Base-by-base conservation (phyloP, 202 grass and related monocot genomes). In the Setaria italica region DNA sequence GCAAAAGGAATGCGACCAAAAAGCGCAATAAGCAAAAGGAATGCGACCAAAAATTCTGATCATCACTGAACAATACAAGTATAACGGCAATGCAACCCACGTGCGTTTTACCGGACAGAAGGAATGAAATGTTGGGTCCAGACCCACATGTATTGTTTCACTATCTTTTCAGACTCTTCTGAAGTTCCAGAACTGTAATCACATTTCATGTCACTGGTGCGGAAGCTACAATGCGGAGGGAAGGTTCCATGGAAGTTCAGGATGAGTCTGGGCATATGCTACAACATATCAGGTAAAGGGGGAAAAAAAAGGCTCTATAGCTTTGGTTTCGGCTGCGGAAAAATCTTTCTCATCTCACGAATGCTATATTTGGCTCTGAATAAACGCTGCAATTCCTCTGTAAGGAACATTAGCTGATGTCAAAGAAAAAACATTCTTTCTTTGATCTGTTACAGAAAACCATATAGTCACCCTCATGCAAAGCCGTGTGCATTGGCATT, bases 401-500 rank as follows among this genome's bases (percentile, higher is more conserved):
- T 14, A 47, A 48, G 41, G 7, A 62, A 70, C 39, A 46, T 21
- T 32, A 62, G 30, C 56, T 29, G 20, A 45, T 78, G 41, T 41
- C 39, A 46, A 62, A 6, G n/a, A 78, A 62, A 25, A 19, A 4
- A 17, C 15, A 16, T 37, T 21, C 7, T 56, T 4, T 14, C 72
- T 56, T 41, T 39, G 4, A 29, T 77, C 33, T 39, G 5, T 3
- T 59, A 7, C 43, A 8, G 37, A 39, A 39, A 60, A 59, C 7
- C 35, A 13, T 7, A 56, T 59, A 19, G 6, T n/a, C 12, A 62
- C 74, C n/a, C 19, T 2, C 11, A 21, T 21, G 73, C 53, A 15
- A 76, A 12, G 45, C 58, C 54, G 69, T 84, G 57, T 84, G 19
- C 7, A 20, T 9, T 50, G 48, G 75, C 81, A 86, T 37, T 77